Conservation (phyloP, 371 early-diverging fungal species). For the Pancytospora philotis region DNA sequence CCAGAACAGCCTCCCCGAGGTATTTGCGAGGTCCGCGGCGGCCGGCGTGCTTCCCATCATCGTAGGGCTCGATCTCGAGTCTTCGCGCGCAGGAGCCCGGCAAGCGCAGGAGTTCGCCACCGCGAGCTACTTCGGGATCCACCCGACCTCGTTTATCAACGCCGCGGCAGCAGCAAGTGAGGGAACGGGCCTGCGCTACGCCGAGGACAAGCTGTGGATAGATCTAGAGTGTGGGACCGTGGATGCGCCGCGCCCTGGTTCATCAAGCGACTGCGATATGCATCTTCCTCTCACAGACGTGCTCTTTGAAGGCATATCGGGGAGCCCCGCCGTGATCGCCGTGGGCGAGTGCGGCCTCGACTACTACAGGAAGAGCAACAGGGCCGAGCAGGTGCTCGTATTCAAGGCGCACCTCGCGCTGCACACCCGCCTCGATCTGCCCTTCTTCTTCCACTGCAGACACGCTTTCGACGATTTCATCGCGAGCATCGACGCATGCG, state of each 20-base stretch:
- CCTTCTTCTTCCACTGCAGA: conserved; percentile 62
- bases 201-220: background rate
- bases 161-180: too few species aligned
- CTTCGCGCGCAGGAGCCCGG: background rate
- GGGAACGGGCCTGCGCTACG: background rate
- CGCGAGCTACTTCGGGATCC: background rate
- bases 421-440: conserved; percentile 8
- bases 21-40: conserved; percentile 6
- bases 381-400: conserved; percentile 56
- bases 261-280: background rate
- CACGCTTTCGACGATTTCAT: conserved; percentile 60
- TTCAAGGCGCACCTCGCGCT: conserved; percentile 60
- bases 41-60: background rate
- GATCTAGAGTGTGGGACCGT: too few species aligned
- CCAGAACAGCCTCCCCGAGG: conserved; percentile 26
- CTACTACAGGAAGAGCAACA: conserved; percentile 60
- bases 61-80: background rate
- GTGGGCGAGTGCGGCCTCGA: conserved; percentile 64
- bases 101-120: background rate
- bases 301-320: background rate
- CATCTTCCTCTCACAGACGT: background rate
- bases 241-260: too few species aligned
- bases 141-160: background rate
- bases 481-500: conserved; percentile 43
- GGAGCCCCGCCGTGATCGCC: conserved; percentile 52